These are phyloP conservation scores for Aspergillus neoniger DNA, from an alignment of 2,329 filamentous ascomycete species.

Conservation along the genomic window DNA sequence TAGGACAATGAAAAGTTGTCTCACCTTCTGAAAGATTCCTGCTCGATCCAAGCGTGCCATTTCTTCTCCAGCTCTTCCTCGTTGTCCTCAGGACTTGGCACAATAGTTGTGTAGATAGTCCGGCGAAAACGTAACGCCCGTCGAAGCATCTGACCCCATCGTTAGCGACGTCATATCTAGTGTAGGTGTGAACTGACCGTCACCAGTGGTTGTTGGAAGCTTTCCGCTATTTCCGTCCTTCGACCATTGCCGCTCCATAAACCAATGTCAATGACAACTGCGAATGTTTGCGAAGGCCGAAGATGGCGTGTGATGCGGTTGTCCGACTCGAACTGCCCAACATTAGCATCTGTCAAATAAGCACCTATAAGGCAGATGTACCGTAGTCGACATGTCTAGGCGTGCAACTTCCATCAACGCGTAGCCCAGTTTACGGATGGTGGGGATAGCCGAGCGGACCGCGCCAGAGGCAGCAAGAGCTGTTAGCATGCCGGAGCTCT, in stretches of 20 bases:
- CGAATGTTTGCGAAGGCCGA: slow-evolving; percentile 54
- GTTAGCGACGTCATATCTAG: neutral
- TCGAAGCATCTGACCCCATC: slow-evolving; percentile 51
- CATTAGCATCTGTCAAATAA: slow-evolving; percentile 37
- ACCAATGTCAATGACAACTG: slow-evolving; percentile 55
- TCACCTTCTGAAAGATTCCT: slow-evolving; percentile 67
- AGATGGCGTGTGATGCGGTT: slow-evolving; percentile 58
- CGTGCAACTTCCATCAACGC: slow-evolving; percentile 45
- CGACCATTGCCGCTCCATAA: slow-evolving; percentile 62
- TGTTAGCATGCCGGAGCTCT: slow-evolving; percentile 40
- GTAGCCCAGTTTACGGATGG: slow-evolving; percentile 44
- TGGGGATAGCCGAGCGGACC: slow-evolving; percentile 39
- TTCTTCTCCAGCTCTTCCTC: slow-evolving; percentile 62
- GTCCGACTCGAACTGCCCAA: slow-evolving; percentile 28
- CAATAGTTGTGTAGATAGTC: slow-evolving; percentile 55
- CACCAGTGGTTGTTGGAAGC: slow-evolving; percentile 56
- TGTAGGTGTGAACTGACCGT: slow-evolving; percentile 38
- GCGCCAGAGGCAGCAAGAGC: slow-evolving; percentile 43
- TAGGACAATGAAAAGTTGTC: slow-evolving; percentile 7
- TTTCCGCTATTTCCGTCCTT: slow-evolving; percentile 62
- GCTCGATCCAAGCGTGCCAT: slow-evolving; percentile 65
- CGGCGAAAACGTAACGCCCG: slow-evolving; percentile 61
- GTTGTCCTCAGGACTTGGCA: slow-evolving; percentile 56
- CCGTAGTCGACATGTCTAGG: slow-evolving; percentile 57
- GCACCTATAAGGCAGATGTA: slow-evolving; percentile 58